Conservation (phyloP, 305 asterid species). For the Stenogyne calaminthoides region DNA sequence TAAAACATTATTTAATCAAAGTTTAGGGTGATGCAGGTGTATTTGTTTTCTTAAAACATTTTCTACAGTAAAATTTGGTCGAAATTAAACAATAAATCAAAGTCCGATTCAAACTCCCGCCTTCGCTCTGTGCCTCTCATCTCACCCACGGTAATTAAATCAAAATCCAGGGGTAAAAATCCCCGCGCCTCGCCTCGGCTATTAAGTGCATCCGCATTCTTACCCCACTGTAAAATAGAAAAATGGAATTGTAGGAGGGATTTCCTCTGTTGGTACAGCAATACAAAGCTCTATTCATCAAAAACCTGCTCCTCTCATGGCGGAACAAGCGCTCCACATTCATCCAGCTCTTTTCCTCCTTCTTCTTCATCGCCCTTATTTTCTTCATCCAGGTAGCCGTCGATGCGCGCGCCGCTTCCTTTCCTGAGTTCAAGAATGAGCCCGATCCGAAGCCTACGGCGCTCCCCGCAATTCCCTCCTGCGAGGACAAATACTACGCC, state of each 20-base stretch:
- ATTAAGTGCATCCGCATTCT: background rate
- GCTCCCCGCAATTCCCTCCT: slow-evolving; percentile 65
- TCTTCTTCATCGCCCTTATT: slow-evolving; percentile 75
- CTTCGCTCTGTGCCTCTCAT: background rate
- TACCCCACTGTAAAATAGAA: slow-evolving; percentile 6
- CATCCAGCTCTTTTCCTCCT: slow-evolving; percentile 70
- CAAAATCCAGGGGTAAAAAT: slow-evolving; percentile 22
- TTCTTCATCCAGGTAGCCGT: slow-evolving; percentile 68
- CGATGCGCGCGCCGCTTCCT: slow-evolving; percentile 51
- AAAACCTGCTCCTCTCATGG: slow-evolving; percentile 65
- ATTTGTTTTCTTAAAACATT: no score
- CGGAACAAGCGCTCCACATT: slow-evolving; percentile 73
- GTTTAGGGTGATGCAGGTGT: no score
- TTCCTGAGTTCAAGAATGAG: slow-evolving; percentile 43
- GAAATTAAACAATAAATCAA: background rate
- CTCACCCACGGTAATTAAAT: background rate
- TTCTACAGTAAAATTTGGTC: background rate
- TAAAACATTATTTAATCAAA: no score
- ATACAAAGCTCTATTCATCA: slow-evolving; percentile 54
- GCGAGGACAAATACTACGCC: slow-evolving; percentile 64
- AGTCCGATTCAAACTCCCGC: background rate
- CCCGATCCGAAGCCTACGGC: slow-evolving; percentile 53
- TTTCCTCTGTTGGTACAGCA: slow-evolving; percentile 59
- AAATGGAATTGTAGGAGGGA: slow-evolving; percentile 63
- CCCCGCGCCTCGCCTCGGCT: slow-evolving; percentile 31